These are phyloP conservation scores for Pistacia integerrima DNA, from an alignment of 345 rosid species.

Conservation along the genomic window DNA sequence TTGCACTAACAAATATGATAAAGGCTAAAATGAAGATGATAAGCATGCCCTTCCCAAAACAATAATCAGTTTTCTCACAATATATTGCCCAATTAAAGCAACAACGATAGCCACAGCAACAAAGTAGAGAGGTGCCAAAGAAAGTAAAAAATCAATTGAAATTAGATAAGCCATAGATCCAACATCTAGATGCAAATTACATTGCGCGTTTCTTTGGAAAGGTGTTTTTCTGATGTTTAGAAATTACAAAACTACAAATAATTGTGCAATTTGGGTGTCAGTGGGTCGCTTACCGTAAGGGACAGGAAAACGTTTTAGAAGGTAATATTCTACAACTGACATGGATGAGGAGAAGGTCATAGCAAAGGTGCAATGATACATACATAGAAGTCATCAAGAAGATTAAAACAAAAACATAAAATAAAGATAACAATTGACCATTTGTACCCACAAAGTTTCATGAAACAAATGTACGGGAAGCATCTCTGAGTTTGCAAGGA, in stretches of 20 bases:
- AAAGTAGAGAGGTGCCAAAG: constrained; percentile 44
- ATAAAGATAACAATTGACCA: too few species aligned
- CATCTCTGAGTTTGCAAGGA: too few species aligned
- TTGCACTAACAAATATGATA: too few species aligned
- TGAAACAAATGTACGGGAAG: too few species aligned
- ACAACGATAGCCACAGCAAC: constrained; percentile 43
- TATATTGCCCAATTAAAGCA: constrained; percentile 46
- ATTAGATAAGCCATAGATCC: too few species aligned
- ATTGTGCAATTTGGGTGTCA: background rate
- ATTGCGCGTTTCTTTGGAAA: background rate
- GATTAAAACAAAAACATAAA: too few species aligned
- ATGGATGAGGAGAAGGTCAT: too few species aligned
- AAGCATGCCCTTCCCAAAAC: background rate
- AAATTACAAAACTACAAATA: background rate
- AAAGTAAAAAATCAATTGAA: background rate
- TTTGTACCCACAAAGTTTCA: too few species aligned
- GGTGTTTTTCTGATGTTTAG: background rate
- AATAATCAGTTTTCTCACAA: constrained; percentile 17
- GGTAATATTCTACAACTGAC: constrained; percentile 46
- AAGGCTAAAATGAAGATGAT: too few species aligned
- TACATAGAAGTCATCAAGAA: too few species aligned
- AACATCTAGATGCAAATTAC: background rate
- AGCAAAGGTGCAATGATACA: too few species aligned
- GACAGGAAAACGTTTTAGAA: constrained; percentile 54
- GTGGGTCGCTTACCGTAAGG: constrained; percentile 38